Base-by-base conservation (phyloP, 768 basidiomycete genomes). In the Phylloporus arenicola region DNA sequence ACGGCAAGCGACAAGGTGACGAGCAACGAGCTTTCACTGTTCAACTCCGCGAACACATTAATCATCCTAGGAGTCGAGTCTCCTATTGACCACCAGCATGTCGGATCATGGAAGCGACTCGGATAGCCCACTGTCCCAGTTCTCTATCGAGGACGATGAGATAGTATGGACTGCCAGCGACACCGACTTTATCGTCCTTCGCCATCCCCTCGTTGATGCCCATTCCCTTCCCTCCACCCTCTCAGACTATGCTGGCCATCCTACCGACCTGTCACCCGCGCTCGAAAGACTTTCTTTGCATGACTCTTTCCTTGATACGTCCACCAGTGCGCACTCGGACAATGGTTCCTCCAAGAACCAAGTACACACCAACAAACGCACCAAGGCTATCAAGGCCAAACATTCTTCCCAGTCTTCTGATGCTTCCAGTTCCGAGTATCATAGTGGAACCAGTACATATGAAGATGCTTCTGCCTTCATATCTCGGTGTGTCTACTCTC, bases 401-500 rank as follows among this genome's bases (percentile, higher is more conserved):
- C 35, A 10, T 9, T 19, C 35, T n/a, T 40, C 38, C 16, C 20
- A 27, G 19, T 48, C 55, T 3, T 50, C 59, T 8, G 48, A 39
- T 12, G 38, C 0, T 0, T 7, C 53, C 14, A 50, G 48, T 42
- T 50, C 56, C 13, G 48, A 53, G 13, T 50, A 47, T 31, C 38
- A 39, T 9, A 54, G 50, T 12, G 62, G 49, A 4, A 34, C 40
- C 10, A 34, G 30, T 17, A 61, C 61, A 6, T 69, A 62, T 31
- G 56, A 57, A 1, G 62, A 64, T 1, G 66, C 68, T 3, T 55
- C 48, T 16, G 53, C 56, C 12, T 68, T 62, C 31, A 69, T 69
- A 38, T 51, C 65, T 19, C 49, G 47, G 65, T 64, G 41, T 46
- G 65, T 54, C 24, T 17, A 30, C 19, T 16, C 16, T 8, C 2